phyloP scores from a whole-genome alignment of 1,284 basidiomycete genomes.

The Limonomyces culmigenus region DNA sequence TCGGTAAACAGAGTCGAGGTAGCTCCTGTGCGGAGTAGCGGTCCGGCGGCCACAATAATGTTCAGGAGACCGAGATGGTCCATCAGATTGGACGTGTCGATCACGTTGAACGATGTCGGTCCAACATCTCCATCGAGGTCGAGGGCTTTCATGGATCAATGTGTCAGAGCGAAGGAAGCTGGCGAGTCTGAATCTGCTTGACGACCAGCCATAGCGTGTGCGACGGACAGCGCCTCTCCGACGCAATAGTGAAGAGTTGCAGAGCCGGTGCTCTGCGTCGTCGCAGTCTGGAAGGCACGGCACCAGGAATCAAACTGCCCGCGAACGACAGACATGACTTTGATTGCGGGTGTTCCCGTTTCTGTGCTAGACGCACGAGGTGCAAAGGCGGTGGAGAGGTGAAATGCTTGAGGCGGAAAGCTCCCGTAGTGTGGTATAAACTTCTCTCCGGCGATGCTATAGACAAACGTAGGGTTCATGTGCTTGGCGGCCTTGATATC shows the following conservation, averaged over 20 bases:
- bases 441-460: slow-evolving; percentile 21
- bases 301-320: slow-evolving; percentile 21
- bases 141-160: neutral
- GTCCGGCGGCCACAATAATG: slow-evolving; percentile 19
- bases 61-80: slow-evolving; percentile 34
- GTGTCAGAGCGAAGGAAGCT: neutral
- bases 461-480: slow-evolving; percentile 31
- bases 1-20: slow-evolving; percentile 24
- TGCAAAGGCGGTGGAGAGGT: slow-evolving; percentile 22
- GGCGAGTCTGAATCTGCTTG: neutral
- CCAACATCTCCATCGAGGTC: slow-evolving; percentile 8
- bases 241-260: slow-evolving; percentile 16
- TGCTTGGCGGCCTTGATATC: slow-evolving; percentile 13
- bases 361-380: too few relatives aligned
- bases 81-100: slow-evolving; percentile 36
- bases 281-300: slow-evolving; percentile 11
- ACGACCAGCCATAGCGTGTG: slow-evolving; percentile 11
- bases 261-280: slow-evolving; percentile 2
- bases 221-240: slow-evolving; percentile 19
- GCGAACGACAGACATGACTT: slow-evolving; percentile 11
- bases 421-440: slow-evolving; percentile 29
- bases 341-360: neutral
- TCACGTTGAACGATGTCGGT: slow-evolving; percentile 25
- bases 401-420: slow-evolving; percentile 28
- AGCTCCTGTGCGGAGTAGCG: slow-evolving; percentile 17